Evolutionary conservation across 2,329 filamentous ascomycete genomes (phyloP), one percentile per base, ranked within the genome.

Genomic region (Aspergillus sp.): DNA sequence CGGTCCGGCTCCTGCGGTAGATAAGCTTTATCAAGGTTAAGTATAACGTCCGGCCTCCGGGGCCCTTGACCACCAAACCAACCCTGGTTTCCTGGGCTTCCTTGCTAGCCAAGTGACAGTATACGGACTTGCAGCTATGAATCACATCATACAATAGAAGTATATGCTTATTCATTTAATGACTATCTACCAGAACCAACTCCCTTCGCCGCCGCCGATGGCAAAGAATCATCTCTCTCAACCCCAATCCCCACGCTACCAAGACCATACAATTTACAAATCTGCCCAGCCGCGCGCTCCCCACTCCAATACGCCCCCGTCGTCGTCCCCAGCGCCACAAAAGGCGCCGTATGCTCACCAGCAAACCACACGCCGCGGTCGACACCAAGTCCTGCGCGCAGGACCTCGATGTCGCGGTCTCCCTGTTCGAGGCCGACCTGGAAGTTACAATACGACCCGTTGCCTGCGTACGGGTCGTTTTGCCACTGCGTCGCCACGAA

Each of bases 241-340:
- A 43, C 40, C 0, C 57, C 58, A 41, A 65, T 42, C 1, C 66
- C 68, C 23, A 60, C 40, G 14, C 47, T 56, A 1, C 60, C 59
- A 42, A 73, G 50, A 1, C 63, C 62, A 53, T 64, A 59, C 2
- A 59, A 19, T 31, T 58, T 54, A 53, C 68, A 72, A 43, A 77
- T 61, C 65, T 85, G 82, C 68, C 77, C 81, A 1, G 81, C 91
- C 31, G 91, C 88, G 17, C 81, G 82, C 75, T 96, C 90, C 1
- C 92, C 92, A 68, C 88, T 91, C 90, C 90, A 96, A 70, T 91
- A 97, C 10, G 93, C 93, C 0, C 93, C 93, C 0, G 91, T 95
- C 11, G 87, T 88, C 4, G 92, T 97, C 0, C 92, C 93, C 56
- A 97, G 71, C 10, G 89, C 91, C 23, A 95, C 86, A 75, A 96